Evolutionary conservation across 768 basidiomycete genomes (phyloP), one percentile per base, ranked within the genome.

Genomic region (Arthromyces matolae): DNA sequence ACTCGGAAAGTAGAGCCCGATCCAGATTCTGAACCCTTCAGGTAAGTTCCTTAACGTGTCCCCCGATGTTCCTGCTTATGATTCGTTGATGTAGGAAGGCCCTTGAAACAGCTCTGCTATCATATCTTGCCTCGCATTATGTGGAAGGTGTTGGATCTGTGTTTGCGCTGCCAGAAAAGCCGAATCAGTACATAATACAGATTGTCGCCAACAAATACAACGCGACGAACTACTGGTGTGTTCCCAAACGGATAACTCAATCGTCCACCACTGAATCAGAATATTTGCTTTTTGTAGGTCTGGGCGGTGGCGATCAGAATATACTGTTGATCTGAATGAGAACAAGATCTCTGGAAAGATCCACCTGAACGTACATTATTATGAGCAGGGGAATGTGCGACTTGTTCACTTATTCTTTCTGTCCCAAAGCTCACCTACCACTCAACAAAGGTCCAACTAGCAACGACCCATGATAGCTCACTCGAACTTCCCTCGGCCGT

Each of bases 181-280:
- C 71, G 0, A 71, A 62, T 16, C 70, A 68, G 41, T 93, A 81
- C 58, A 73, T 78, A 13, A 64, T 96, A 34, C 89, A 93, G 61
- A 71, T 96, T 46, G 93, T 95, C n/a, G 87, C 91, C 16, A 95
- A 96, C 65, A 92, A 93, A 62, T 97, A 97, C 69, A 97, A 95
- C 61, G 88, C 91, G 0, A 68, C 79, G 18, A 97, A 97, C 65
- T 97, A 79, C 69, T 98, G 95, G 95, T 93, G 42, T 50, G 66
- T 55, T 29, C 9, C 6, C 29, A n/a, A n/a, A n/a, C n/a, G n/a
- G n/a, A n/a, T n/a, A n/a, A n/a, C n/a, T n/a, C n/a, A n/a, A n/a
- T n/a, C n/a, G n/a, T n/a, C n/a, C n/a, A n/a, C n/a, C n/a, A n/a
- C n/a, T n/a, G n/a, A n/a, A n/a, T n/a, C n/a, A 42, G 42, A 35